phyloP scores from a whole-genome alignment of 2,329 filamentous ascomycete species.

The Fusarium vanettenii region DNA sequence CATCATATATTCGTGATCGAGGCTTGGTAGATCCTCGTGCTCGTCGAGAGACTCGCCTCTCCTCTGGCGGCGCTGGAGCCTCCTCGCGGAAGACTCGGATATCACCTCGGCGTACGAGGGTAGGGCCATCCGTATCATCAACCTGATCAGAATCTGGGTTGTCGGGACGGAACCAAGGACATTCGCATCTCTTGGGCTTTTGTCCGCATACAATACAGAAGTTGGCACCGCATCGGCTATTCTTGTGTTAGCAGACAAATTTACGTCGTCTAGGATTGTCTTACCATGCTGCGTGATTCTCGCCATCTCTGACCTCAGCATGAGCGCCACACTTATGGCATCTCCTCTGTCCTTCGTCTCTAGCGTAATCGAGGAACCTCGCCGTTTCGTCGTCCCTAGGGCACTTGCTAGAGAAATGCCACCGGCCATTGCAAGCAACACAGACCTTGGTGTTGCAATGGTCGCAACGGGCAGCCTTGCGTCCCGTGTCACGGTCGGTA shows the following conservation, averaged over 20 bases:
- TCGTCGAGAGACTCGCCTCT: constrained; percentile 37
- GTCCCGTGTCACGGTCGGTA: constrained; percentile 64
- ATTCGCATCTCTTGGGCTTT: constrained; percentile 87
- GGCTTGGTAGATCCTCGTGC: constrained; percentile 40
- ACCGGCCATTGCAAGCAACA: constrained; percentile 76
- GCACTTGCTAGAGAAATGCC: constrained; percentile 77
- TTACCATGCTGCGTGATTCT: constrained; percentile 90
- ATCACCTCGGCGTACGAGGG: constrained; percentile 45
- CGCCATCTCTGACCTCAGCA: constrained; percentile 85
- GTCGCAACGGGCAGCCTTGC: constrained; percentile 76
- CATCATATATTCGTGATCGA: constrained; percentile 54
- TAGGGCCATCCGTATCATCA: constrained; percentile 62
- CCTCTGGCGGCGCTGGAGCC: constrained; percentile 45
- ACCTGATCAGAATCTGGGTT: constrained; percentile 64
- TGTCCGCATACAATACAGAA: constrained; percentile 89
- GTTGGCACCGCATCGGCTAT: constrained; percentile 79
- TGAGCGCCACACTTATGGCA: constrained; percentile 80
- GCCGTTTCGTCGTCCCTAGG: constrained; percentile 76
- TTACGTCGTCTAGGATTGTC: constrained; percentile 38
- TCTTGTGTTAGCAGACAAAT: constrained; percentile 25
- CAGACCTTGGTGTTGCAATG: constrained; percentile 82
- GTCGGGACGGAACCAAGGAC: constrained; percentile 81
- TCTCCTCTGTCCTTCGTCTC: constrained; percentile 77
- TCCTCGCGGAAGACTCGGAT: constrained; percentile 37
- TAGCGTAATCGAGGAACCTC: constrained; percentile 72